Conservation (phyloP, 2,329 filamentous ascomycete species). For the Sarocladium strictum region DNA sequence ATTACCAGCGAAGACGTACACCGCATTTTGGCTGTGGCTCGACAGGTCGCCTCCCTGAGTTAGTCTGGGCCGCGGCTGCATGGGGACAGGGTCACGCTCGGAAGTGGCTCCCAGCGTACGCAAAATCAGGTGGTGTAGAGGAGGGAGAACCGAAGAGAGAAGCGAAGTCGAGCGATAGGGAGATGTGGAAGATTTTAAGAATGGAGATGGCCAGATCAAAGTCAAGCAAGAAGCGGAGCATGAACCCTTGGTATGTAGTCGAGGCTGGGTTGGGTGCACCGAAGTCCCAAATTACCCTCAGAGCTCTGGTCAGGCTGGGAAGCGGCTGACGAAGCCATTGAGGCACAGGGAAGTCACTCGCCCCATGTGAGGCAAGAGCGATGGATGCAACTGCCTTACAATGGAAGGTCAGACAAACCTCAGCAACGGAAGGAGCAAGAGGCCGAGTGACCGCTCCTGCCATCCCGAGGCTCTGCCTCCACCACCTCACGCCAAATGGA, state of each 20-base stretch:
- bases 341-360: no score
- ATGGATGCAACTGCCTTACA: no score
- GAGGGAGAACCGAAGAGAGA: not conserved
- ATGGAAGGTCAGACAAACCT: no score
- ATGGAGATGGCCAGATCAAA: not conserved
- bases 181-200: not conserved
- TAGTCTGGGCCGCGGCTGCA: conserved; percentile 2
- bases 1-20: not conserved
- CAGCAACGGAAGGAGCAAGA: no score
- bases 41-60: not conserved
- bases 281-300: not conserved
- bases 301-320: not conserved
- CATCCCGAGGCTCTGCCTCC: no score
- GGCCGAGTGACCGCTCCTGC: no score
- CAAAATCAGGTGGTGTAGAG: not conserved
- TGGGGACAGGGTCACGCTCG: not conserved
- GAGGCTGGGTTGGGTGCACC: not conserved
- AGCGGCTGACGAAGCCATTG: no score
- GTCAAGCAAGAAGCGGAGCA: not conserved
- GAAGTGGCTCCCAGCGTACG: not conserved
- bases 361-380: no score
- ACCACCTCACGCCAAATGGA: no score
- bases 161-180: not conserved
- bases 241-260: not conserved
- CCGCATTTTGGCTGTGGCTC: conserved; percentile 4